Evolutionary conservation across 2,329 filamentous ascomycete species (phyloP), one percentile per base, ranked within the genome.

Genomic region (Phialophora expanda): DNA sequence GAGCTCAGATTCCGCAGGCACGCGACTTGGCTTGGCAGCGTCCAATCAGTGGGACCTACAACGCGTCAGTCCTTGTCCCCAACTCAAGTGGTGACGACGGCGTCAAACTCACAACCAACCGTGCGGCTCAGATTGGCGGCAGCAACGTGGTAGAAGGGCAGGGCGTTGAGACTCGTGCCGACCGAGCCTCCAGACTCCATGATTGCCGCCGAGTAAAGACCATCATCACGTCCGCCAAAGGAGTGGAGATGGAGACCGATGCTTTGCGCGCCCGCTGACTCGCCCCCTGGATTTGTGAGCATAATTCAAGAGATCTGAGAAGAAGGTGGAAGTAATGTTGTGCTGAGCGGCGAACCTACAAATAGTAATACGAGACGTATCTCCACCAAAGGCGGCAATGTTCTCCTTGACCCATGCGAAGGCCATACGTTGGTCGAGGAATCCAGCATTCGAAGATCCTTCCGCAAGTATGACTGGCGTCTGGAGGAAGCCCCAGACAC

Each of bases 371-470:
- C n/a, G 26, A 6, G 26, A 17, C 5, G 53, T 5, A 22, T 56
- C 53, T 32, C 28, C 53, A 2, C 53, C 53, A 5, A 56, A 56
- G 12, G 53, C 53, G 4, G 28, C 53, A 30, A 56, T 38, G 6
- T 38, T 56, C 26, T 56, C 53, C 32, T 34, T 24, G 26, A 56
- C 53, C 53, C 53, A 56, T 32, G 26, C 26, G 12, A 56, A 30
- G 1, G 53, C 28, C 28, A 56, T 20, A 11, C 53, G 28, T 30
- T 34, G n/a, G 28, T 56, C 53, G 32, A 24, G 53, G 17, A 56
- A 56, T 8, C 26, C 53, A 20, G 30, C 20, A 32, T 56, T 56
- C 46, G 46, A 22, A 30, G 53, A 20, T 12, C 53, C 28, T 17
- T 24, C 53, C 30, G 11, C 30, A 22, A 20, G 53, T 32, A 34